Conservation (phyloP, 768 basidiomycete species). For the Collybiopsis confluens region DNA sequence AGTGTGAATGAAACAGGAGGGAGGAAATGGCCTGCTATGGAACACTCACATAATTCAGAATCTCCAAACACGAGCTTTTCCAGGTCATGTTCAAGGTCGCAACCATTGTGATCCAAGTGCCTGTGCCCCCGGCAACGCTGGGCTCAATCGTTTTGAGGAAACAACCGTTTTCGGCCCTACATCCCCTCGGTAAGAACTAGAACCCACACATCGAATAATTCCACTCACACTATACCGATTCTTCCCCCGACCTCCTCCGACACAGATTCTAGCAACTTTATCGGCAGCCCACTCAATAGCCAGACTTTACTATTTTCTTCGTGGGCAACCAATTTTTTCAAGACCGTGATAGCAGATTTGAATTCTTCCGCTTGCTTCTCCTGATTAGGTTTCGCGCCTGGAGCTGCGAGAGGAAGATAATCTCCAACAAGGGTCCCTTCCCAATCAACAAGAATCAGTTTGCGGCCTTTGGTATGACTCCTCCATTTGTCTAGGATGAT, state of each 20-base stretch:
- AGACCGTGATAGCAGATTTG: constrained; percentile 38
- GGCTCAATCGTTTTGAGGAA: constrained; percentile 56
- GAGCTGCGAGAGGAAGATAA: constrained; percentile 23
- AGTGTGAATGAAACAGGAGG: neutral
- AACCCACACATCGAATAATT: constrained; percentile 1
- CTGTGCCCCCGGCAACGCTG: constrained; percentile 13
- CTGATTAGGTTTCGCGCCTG: constrained; percentile 42
- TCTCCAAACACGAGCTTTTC: constrained; percentile 79
- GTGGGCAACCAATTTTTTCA: constrained; percentile 60
- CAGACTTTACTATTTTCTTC: constrained; percentile 69
- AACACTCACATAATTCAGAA: constrained; percentile 70
- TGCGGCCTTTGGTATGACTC: constrained; percentile 44
- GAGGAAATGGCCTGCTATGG: constrained; percentile 2
- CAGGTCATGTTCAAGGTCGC: constrained; percentile 73
- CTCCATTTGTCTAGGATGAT: constrained; percentile 62
- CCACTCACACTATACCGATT: constrained; percentile 70
- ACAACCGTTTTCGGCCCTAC: constrained; percentile 83
- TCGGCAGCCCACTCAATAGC: constrained; percentile 72
- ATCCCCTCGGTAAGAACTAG: constrained; percentile 2
- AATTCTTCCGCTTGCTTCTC: constrained; percentile 22
- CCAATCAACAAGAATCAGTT: constrained; percentile 71
- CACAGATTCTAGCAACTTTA: constrained; percentile 60
- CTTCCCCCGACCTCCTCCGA: constrained; percentile 50
- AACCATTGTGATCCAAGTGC: constrained; percentile 76
- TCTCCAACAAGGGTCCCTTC: constrained; percentile 49